These are phyloP conservation scores for Mycena albidolilacea DNA, from an alignment of 768 basidiomycete species.

Conservation along the genomic window DNA sequence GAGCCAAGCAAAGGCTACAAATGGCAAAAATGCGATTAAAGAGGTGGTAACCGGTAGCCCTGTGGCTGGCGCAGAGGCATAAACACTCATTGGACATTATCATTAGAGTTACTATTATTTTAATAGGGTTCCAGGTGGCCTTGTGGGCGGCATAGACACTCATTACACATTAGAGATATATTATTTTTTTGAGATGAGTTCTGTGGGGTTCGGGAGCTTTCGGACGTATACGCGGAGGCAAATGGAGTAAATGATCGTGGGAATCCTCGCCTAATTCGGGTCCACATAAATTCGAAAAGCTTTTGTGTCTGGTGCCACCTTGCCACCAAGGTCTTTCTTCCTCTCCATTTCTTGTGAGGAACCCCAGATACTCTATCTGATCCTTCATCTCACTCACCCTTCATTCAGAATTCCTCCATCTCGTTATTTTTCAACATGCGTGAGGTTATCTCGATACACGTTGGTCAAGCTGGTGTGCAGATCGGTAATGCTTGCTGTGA, in stretches of 20 bases:
- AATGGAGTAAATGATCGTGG: background rate
- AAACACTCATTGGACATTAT: slow-evolving; percentile 5
- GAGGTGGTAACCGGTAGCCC: slow-evolving; percentile 35
- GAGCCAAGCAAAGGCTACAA: slow-evolving; percentile 53
- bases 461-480: slow-evolving; percentile 98
- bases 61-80: background rate
- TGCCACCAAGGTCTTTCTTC: slow-evolving; percentile 50
- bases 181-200: background rate
- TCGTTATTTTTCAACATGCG: slow-evolving; percentile 68
- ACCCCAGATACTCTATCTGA: slow-evolving; percentile 31
- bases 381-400: slow-evolving; percentile 8
- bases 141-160: background rate
- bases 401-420: slow-evolving; percentile 7
- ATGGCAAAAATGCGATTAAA: slow-evolving; percentile 48
- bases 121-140: slow-evolving; percentile 1
- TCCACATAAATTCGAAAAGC: background rate
- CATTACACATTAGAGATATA: slow-evolving; percentile 6
- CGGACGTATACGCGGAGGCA: background rate
- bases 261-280: background rate
- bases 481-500: slow-evolving; percentile 99
- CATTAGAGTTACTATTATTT: background rate
- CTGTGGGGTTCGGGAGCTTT: background rate
- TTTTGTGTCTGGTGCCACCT: slow-evolving; percentile 6
- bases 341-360: slow-evolving; percentile 51
- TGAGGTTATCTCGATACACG: slow-evolving; percentile 98